Percentiles rank a stretch among this genome's conserved stretches.
phyloP scores from a whole-genome alignment of 2,329 filamentous ascomycete species.

The Aspergillus sp. region DNA sequence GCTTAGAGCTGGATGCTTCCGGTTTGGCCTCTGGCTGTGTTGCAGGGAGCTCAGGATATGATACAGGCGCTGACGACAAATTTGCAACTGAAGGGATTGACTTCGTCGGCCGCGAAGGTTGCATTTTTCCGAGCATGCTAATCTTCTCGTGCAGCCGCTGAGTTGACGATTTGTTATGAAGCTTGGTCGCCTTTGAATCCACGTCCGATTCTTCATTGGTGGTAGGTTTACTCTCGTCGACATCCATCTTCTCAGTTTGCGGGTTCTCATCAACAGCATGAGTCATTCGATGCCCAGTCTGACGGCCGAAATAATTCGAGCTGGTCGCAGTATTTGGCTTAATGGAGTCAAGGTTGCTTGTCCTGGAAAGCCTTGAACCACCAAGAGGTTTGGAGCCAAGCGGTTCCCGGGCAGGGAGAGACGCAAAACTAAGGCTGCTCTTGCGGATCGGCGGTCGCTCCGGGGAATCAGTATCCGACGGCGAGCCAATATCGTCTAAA shows the following conservation, averaged over 20 bases:
- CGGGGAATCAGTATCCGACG: slow-evolving; percentile 49
- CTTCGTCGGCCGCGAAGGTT: slow-evolving; percentile 46
- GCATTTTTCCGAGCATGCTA: slow-evolving; percentile 65
- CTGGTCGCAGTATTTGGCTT: slow-evolving; percentile 50
- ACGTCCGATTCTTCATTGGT: slow-evolving; percentile 48
- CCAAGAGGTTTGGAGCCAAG: slow-evolving; percentile 83
- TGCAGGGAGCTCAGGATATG: slow-evolving; percentile 37
- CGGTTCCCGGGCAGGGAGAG: slow-evolving; percentile 86
- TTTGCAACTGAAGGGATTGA: slow-evolving; percentile 41
- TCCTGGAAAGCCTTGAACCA: slow-evolving; percentile 66
- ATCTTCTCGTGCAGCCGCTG: slow-evolving; percentile 92
- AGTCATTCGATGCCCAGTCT: slow-evolving; percentile 57
- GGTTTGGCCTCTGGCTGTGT: slow-evolving; percentile 29
- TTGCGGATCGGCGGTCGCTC: slow-evolving; percentile 74
- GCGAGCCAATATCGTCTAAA: slow-evolving; percentile 49
- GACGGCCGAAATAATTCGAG: slow-evolving; percentile 71
- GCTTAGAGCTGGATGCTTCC: slow-evolving; percentile 22
- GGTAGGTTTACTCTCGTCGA: slow-evolving; percentile 58
- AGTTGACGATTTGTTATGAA: slow-evolving; percentile 86
- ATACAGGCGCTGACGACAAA: slow-evolving; percentile 30
- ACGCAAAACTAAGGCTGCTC: slow-evolving; percentile 92
- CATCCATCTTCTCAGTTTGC: slow-evolving; percentile 47
- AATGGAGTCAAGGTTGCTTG: slow-evolving; percentile 71
- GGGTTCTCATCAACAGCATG: slow-evolving; percentile 42
- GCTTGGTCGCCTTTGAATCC: slow-evolving; percentile 53